These are phyloP conservation scores for Scutellaria barbata DNA, from an alignment of 257 asterid species.

Conservation along the genomic window DNA sequence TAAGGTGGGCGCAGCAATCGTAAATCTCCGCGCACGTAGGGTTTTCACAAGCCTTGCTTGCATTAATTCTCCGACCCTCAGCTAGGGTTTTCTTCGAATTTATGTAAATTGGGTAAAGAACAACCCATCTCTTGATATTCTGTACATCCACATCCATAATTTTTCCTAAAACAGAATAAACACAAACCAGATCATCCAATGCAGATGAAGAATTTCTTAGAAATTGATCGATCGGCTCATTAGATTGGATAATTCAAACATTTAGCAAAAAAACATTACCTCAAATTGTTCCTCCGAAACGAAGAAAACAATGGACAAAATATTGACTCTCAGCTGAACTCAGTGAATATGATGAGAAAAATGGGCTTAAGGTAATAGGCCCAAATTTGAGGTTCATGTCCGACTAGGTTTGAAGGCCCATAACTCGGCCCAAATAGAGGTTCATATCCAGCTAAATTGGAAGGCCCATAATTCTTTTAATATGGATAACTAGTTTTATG, in stretches of 20 bases:
- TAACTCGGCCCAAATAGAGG: no score
- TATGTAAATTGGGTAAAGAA: constrained; percentile 83
- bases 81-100: constrained; percentile 90
- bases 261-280: neutral
- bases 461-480: no score
- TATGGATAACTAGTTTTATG: no score
- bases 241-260: neutral
- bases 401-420: neutral
- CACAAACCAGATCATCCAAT: neutral
- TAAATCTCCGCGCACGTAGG: constrained; percentile 81
- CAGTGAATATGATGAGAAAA: neutral
- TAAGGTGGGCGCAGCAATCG: constrained; percentile 84
- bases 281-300: neutral
- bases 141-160: constrained; percentile 75
- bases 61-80: constrained; percentile 88
- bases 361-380: neutral
- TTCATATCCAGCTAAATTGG: no score
- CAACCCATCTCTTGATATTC: constrained; percentile 82
- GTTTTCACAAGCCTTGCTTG: constrained; percentile 85
- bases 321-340: neutral
- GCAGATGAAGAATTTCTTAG: neutral
- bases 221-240: neutral
- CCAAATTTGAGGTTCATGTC: neutral
- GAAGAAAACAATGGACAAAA: no score
- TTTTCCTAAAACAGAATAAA: constrained; percentile 16